Evolutionary conservation across 75 land plant genomes (phyloP), one percentile per base, ranked within the genome.

Genomic region (Pinus tabuliformis): DNA sequence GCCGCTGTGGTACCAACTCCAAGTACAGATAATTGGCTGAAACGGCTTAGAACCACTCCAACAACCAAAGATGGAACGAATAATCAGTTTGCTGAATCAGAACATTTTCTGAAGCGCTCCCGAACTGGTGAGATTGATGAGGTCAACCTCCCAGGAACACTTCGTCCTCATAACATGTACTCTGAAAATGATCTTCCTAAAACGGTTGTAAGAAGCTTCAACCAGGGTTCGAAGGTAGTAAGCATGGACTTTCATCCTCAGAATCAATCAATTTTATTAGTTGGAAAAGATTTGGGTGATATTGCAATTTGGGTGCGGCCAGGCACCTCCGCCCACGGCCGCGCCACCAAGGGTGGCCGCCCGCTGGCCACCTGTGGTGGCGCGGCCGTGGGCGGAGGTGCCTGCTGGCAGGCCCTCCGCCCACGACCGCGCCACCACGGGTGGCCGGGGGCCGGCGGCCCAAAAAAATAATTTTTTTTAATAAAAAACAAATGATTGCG

Each of bases 111-210:
- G 30, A 95, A 92, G 80, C 82, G 91, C 20, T 68, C 79, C 52
- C 80, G 93, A 5, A 75, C 91, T 57, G 87, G 82, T 24, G 86
- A 81, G 78, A 78, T 89, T 65, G 95, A 95, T 72, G 95, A 93
- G 86, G 79, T 71, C 12, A 78, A 6, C 58, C 1, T 16, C 58
- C 15, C 45, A 22, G 3, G 57, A 39, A 56, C 28, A 33, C 13
- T 20, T 45, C 20, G 54, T 33, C 17, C 58, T 26, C 72, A 22
- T 62, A n/a, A 8, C 6, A 26, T 62, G 37, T 90, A 85, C 18
- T 87, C 95, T 0, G 76, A 73, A 64, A 93, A 92, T 80, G 98
- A 95, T 71, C 72, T 95, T 6, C 93, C 96, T 17, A 95, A 89
- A 78, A 82, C 73, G 60, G 86, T 88, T 52, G 84, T 86, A 17